These are phyloP conservation scores for Curvularia sp. DNA, from an alignment of 2,329 filamentous ascomycete species.

Conservation along the genomic window DNA sequence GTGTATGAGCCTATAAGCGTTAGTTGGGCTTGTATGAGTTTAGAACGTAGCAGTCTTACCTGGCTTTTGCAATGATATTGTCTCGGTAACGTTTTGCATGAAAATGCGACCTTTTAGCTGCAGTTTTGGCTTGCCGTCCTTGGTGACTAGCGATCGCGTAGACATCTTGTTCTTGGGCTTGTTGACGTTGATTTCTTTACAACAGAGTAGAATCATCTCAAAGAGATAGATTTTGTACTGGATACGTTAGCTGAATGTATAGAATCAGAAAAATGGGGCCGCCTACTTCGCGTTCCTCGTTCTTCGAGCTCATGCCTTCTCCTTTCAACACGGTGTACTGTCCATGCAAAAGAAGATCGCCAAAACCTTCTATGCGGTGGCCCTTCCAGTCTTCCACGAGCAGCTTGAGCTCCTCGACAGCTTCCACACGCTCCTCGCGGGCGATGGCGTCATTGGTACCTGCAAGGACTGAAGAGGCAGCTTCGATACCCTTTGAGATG, in stretches of 20 bases:
- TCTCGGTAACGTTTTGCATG: conserved; percentile 98
- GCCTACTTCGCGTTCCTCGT: conserved; percentile 87
- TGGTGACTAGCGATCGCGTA: conserved; percentile 73
- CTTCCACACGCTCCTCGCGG: conserved; percentile 82
- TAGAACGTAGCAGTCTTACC: conserved; percentile 62
- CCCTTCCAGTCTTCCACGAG: conserved; percentile 98
- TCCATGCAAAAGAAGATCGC: conserved; percentile 84
- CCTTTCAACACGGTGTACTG: conserved; percentile 89
- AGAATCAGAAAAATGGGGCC: background rate
- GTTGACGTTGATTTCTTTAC: conserved; percentile 89
- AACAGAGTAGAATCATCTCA: conserved; percentile 92
- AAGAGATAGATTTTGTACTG: conserved; percentile 98
- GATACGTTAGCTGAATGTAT: conserved; percentile 17
- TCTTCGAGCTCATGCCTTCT: conserved; percentile 74
- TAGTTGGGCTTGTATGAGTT: background rate
- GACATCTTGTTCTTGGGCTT: conserved; percentile 75
- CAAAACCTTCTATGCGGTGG: conserved; percentile 88
- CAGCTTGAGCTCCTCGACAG: conserved; percentile 78
- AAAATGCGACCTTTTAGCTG: conserved; percentile 97
- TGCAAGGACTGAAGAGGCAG: conserved; percentile 80
- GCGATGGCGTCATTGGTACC: conserved; percentile 92
- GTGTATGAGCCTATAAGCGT: conserved; percentile 77
- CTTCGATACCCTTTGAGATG: conserved; percentile 77
- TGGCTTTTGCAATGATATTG: conserved; percentile 85
- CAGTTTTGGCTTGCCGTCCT: conserved; percentile 76